Base-by-base conservation (phyloP, 441 rosid species). In the Corymbia citriodora region DNA sequence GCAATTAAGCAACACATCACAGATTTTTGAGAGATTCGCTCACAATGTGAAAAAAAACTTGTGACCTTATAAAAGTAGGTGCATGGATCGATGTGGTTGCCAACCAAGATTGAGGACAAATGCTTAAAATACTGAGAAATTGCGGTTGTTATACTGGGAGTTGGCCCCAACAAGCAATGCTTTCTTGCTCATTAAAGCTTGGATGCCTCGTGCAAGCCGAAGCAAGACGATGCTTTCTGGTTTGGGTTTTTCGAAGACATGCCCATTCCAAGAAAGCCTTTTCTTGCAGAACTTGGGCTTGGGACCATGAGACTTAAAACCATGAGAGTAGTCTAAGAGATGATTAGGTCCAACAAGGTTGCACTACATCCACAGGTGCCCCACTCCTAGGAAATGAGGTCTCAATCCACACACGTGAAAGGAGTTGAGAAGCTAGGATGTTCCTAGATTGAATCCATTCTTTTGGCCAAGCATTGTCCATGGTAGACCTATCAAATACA, bases 31-130 rank as follows among this genome's bases (percentile, higher is more conserved):
- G 50, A 40, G 17, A 27, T 40, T 40, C 5, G 50, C 1, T 40
- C 10, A 7, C 3, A 15, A 19, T 0, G 0, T 36, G 49, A 72
- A 72, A 18, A 1, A 8, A 8, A 33, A 10, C 25, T 36, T 1
- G 13, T 3, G 27, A 36, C 2, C 49, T 36, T 4, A 15, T 72
- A 72, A 36, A 10, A 10, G 15, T 72, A 36, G 52, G 52, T 9
- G 3, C 50, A 3, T n/a, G 8, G 16, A n/a, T 65, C 0, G 48
- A 18, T 6, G 83, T 1, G 83, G 19, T 33, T 70, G 81, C 25
- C 45, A 33, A 70, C 83, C 83, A 10, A 36, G 13, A 74, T 40
- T 16, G 27, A 40, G 83, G 83, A 40, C 50, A 21, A 74, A 12
- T 18, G 17, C 83, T 50, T 74, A 11, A 17, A 36, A 36, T 5